Evolutionary conservation across 345 rosid genomes (phyloP).

Genomic region (Arabidopsis arenosa): DNA sequence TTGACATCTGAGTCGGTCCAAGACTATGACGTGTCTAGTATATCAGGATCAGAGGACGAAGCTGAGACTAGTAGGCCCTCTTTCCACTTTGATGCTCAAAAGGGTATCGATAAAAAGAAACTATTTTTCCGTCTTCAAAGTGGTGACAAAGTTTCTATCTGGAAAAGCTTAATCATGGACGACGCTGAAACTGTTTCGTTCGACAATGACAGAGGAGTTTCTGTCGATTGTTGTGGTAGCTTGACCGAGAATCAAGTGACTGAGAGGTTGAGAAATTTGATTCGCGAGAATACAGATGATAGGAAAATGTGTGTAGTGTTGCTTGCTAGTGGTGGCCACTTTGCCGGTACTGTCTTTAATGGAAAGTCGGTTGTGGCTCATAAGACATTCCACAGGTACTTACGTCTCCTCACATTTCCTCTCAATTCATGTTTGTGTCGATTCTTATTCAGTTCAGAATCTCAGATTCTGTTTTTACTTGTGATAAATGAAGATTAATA

Average conservation of each 20-base stretch:
- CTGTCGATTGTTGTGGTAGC: constrained; percentile 23
- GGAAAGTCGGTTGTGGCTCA: constrained; percentile 75
- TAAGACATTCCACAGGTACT: constrained; percentile 94
- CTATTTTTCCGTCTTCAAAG: constrained; percentile 64
- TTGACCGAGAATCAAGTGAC: constrained; percentile 60
- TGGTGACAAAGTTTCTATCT: constrained; percentile 75
- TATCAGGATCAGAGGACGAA: constrained; percentile 99
- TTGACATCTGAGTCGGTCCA: constrained; percentile 69
- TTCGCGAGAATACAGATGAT: constrained; percentile 53
- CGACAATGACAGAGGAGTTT: constrained; percentile 47
- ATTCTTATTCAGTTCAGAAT: not conserved
- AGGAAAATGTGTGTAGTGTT: constrained; percentile 62
- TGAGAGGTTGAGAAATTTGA: constrained; percentile 59
- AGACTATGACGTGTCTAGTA: constrained; percentile 86
- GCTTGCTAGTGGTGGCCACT: constrained; percentile 94
- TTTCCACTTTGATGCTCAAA: constrained; percentile 38
- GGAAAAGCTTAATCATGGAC: constrained; percentile 72
- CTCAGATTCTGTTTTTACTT: not conserved
- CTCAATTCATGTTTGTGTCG: too few species aligned
- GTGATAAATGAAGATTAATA: not conserved
- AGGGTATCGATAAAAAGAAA: constrained; percentile 61
- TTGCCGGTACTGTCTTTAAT: constrained; percentile 85
- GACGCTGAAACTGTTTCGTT: constrained; percentile 63
- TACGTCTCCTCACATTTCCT: constrained; percentile 1
- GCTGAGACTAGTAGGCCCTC: constrained; percentile 46